phyloP scores from a whole-genome alignment of 2,329 filamentous ascomycete genomes.

The Claviceps sp. region DNA sequence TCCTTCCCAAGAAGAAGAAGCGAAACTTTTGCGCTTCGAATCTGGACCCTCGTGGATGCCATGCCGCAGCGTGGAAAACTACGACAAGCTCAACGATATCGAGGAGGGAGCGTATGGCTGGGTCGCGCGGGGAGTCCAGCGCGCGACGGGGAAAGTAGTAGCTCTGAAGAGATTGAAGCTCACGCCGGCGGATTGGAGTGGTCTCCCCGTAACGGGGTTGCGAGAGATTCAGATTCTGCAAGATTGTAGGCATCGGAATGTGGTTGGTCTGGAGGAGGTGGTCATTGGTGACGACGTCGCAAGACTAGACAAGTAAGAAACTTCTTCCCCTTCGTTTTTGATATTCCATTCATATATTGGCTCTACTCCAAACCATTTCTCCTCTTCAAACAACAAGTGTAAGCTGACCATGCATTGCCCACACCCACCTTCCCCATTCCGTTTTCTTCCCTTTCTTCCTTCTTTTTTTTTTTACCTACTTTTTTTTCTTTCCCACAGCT shows the following conservation, averaged over 20 bases:
- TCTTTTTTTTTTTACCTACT: not conserved
- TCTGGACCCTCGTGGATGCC: slow-evolving; percentile 47
- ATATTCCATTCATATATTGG: not conserved
- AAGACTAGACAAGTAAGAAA: slow-evolving; percentile 37
- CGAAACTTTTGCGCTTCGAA: slow-evolving; percentile 59
- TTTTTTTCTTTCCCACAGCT: slow-evolving; percentile 27
- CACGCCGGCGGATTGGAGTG: slow-evolving; percentile 57
- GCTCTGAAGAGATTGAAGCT: slow-evolving; percentile 91
- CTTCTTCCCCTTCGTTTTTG: not conserved
- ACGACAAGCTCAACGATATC: slow-evolving; percentile 88
- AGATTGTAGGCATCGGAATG: slow-evolving; percentile 66
- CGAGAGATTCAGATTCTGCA: slow-evolving; percentile 87
- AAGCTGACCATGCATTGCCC: not conserved
- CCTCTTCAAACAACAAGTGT: too few species aligned
- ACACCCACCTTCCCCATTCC: too few species aligned
- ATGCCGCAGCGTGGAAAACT: slow-evolving; percentile 71
- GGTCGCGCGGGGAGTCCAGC: slow-evolving; percentile 73
- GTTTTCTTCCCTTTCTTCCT: not conserved
- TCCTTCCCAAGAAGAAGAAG: slow-evolving; percentile 7
- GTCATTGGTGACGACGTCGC: slow-evolving; percentile 55
- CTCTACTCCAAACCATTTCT: not conserved
- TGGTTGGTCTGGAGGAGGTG: slow-evolving; percentile 72
- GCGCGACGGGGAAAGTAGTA: slow-evolving; percentile 63
- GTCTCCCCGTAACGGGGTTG: slow-evolving; percentile 81
- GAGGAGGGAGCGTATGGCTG: slow-evolving; percentile 95